These are phyloP conservation scores for Parathielavia hyrcaniae DNA, from an alignment of 495 filamentous ascomycete genomes.

Conservation along the genomic window DNA sequence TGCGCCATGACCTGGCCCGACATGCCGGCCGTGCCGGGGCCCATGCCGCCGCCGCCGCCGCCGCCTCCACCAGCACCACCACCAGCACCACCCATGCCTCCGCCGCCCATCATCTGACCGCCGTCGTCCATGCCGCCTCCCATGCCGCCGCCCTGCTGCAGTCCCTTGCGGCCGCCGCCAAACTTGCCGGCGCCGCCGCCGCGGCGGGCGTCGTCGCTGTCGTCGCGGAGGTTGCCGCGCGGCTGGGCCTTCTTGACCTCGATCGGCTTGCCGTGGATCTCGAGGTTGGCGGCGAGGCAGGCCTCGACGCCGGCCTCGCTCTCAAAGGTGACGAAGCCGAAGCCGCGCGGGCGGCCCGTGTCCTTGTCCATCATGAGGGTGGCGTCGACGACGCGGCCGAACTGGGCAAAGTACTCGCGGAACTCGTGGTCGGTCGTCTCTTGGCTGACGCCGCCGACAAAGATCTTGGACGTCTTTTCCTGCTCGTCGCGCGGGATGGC, in stretches of 20 bases:
- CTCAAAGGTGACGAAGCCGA: slow-evolving; percentile 99
- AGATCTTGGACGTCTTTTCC: slow-evolving; percentile 96
- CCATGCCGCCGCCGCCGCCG: slow-evolving; percentile 26
- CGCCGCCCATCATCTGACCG: slow-evolving; percentile 47
- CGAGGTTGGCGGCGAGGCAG: slow-evolving; percentile 69
- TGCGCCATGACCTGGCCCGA: slow-evolving; percentile 96
- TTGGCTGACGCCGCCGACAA: slow-evolving; percentile 95
- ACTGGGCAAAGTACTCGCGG: slow-evolving; percentile 91
- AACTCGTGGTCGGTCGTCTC: slow-evolving; percentile 95
- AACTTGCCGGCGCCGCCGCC: slow-evolving; percentile 36
- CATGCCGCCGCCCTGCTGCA: slow-evolving; percentile 24
- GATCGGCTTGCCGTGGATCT: slow-evolving; percentile 90
- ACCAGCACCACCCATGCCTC: slow-evolving; percentile 29
- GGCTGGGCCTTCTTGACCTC: slow-evolving; percentile 98
- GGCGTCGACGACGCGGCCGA: slow-evolving; percentile 91
- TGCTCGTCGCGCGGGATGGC: slow-evolving; percentile 97
- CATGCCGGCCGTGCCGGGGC: slow-evolving; percentile 56
- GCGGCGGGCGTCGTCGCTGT: slow-evolving; percentile 69
- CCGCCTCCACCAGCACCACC: too few relatives aligned
- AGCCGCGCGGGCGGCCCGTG: slow-evolving; percentile 88
- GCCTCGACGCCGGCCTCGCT: slow-evolving; percentile 91
- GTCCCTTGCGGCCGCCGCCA: slow-evolving; percentile 39
- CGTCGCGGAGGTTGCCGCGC: slow-evolving; percentile 86
- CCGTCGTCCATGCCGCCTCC: slow-evolving; percentile 24
- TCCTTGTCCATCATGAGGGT: slow-evolving; percentile 99